Percentiles rank a stretch among this genome's conserved stretches.
phyloP scores from a whole-genome alignment of 257 asterid genomes.

The Solanum peruvianum region DNA sequence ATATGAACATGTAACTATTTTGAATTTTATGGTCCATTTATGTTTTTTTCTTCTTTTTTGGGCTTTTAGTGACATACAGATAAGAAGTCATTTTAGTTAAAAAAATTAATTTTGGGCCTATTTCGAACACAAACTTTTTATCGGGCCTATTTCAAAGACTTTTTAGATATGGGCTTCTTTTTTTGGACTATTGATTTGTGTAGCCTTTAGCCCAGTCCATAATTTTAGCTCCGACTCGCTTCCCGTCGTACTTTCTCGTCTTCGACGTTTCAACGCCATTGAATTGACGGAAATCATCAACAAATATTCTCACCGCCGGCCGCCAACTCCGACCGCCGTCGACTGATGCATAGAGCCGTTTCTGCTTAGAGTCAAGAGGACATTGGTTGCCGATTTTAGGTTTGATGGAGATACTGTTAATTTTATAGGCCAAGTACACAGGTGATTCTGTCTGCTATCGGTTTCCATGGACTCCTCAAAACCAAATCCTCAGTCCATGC shows the following conservation, averaged over 20 bases:
- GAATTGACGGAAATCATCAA: background rate
- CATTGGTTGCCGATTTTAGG: background rate
- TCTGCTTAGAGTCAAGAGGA: background rate
- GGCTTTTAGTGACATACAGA: background rate
- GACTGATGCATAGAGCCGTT: background rate
- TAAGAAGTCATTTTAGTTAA: background rate
- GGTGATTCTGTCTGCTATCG: background rate
- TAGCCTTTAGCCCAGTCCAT: background rate
- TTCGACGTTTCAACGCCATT: background rate
- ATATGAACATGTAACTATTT: too few relatives aligned
- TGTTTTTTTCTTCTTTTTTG: too few relatives aligned
- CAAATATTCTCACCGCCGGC: background rate
- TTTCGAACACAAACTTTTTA: background rate
- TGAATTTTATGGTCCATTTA: too few relatives aligned
- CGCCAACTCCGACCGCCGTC: background rate
- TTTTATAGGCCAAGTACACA: background rate
- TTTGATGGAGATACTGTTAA: background rate
- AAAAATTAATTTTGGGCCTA: background rate
- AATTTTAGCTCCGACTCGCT: background rate
- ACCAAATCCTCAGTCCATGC: slow-evolving; percentile 34
- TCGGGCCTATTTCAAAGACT: background rate
- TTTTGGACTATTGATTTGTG: background rate
- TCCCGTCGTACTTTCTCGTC: background rate
- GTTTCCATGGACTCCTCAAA: slow-evolving; percentile 32
- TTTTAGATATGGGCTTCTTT: background rate